Evolutionary conservation across 2,329 filamentous ascomycete species (phyloP).

Genomic region (Amylocarpus encephaloides): DNA sequence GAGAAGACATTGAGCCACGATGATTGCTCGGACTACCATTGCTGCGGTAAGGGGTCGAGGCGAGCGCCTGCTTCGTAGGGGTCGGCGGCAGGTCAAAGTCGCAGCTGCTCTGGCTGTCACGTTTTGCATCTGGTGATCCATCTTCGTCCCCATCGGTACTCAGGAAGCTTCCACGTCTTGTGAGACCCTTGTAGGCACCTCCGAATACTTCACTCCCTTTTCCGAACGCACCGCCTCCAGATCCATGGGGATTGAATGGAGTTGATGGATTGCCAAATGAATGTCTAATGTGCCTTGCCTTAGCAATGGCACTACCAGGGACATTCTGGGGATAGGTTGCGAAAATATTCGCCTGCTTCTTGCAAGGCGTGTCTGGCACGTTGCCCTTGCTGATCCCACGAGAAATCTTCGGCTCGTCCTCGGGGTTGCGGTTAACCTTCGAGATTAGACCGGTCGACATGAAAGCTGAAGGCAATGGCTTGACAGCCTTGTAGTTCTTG

Average conservation of each 20-base stretch:
- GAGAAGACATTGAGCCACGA: constrained; percentile 22
- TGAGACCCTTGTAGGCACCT: constrained; percentile 41
- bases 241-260: constrained; percentile 62
- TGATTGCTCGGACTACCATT: constrained; percentile 29
- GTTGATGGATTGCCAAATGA: constrained; percentile 77
- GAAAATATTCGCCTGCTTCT: constrained; percentile 69
- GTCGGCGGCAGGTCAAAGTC: constrained; percentile 84
- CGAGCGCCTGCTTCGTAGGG: constrained; percentile 68
- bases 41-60: constrained; percentile 24
- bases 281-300: constrained; percentile 58
- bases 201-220: constrained; percentile 57
- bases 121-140: constrained; percentile 47
- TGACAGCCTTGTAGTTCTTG: constrained; percentile 67
- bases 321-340: constrained; percentile 55
- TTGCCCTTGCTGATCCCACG: constrained; percentile 51
- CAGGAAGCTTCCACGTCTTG: constrained; percentile 59
- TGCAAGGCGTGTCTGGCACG: constrained; percentile 95
- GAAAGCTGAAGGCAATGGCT: constrained; percentile 75
- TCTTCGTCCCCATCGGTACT: constrained; percentile 66
- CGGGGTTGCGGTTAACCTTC: constrained; percentile 81
- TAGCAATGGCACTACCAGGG: constrained; percentile 53
- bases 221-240: constrained; percentile 40
- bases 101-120: constrained; percentile 48
- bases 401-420: constrained; percentile 49
- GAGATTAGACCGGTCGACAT: constrained; percentile 93